Conservation (phyloP, 108 stramenopile species). For the Nitzschia sp. region DNA sequence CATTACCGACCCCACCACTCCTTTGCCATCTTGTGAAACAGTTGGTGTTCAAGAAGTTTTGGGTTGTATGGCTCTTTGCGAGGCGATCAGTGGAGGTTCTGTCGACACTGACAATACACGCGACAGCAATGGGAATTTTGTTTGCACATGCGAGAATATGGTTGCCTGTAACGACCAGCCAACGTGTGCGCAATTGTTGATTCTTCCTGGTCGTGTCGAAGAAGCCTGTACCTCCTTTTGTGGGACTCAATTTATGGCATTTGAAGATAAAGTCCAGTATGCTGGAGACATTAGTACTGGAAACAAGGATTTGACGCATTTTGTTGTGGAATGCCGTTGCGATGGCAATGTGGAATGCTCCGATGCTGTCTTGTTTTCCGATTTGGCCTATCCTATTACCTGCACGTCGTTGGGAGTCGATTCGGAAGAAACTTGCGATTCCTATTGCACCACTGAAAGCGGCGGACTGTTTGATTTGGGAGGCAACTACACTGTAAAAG, state of each 20-base stretch:
- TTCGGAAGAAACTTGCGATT: constrained; percentile 2
- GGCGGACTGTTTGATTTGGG: constrained; percentile 19
- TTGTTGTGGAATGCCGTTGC: constrained; percentile 20
- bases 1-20: neutral
- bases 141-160: constrained; percentile 2
- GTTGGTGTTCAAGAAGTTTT: neutral
- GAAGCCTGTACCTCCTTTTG: constrained; percentile 5
- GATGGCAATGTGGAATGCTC: constrained; percentile 18
- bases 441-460: constrained; percentile 8
- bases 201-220: constrained; percentile 14
- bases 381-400: neutral
- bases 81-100: neutral
- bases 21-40: constrained; percentile 8
- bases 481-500: neutral
- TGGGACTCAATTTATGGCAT: neutral
- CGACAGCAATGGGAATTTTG: constrained; percentile 3
- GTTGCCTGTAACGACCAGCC: constrained; percentile 18
- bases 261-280: constrained; percentile 16
- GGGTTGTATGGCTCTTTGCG: constrained; percentile 8
- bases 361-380: constrained; percentile 27
- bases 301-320: constrained; percentile 23
- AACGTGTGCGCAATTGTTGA: constrained; percentile 16
- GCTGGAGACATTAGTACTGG: constrained; percentile 2
- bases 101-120: constrained; percentile 7
- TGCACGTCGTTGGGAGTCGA: neutral